Percentiles rank a stretch among this genome's conserved stretches.
Conservation (phyloP, 108 stramenopile genomes). For the Cyclotella atomus region DNA sequence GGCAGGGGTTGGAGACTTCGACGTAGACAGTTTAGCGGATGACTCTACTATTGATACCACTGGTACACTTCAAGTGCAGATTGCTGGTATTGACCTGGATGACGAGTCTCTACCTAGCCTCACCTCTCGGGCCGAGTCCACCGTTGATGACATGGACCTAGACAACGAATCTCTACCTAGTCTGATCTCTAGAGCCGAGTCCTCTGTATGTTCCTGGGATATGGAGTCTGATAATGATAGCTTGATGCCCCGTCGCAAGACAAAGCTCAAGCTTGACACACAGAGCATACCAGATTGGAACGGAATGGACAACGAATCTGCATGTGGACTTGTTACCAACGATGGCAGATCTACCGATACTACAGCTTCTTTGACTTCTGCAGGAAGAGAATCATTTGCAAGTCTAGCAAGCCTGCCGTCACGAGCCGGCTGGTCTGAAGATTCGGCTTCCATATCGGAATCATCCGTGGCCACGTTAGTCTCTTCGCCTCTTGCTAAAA, state of each 20-base stretch:
- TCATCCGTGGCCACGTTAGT: background rate
- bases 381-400: background rate
- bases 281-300: background rate
- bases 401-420: background rate
- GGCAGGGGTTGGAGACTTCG: too few relatives aligned
- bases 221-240: background rate
- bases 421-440: background rate
- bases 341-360: background rate
- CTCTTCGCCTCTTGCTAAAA: background rate
- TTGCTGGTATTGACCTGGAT: too few relatives aligned
- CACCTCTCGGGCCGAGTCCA: too few relatives aligned
- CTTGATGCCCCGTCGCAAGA: background rate
- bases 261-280: background rate
- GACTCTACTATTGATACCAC: too few relatives aligned
- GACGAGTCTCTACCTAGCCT: too few relatives aligned
- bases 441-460: background rate
- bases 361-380: background rate
- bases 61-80: too few relatives aligned
- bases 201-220: background rate
- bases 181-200: background rate
- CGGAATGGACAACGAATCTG: background rate
- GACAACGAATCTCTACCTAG: background rate
- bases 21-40: too few relatives aligned
- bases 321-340: background rate
- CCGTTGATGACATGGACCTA: too few relatives aligned